Evolutionary conservation across 1,139 yeast species (phyloP), one percentile per base, ranked within the genome.

Genomic region (Yamadazyma diddensiae): DNA sequence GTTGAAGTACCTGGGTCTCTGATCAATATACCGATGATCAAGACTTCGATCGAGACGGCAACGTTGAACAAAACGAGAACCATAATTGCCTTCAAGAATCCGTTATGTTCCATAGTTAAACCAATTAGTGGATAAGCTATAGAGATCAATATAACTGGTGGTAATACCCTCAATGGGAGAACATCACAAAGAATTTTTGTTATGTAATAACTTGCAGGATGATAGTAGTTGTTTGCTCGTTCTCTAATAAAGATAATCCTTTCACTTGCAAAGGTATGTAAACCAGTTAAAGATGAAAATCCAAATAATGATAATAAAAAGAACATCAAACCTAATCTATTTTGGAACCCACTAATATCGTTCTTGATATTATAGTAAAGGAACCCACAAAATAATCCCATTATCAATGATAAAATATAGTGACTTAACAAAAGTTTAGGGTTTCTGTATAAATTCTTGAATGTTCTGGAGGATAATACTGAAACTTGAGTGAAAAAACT

Each of bases 341-440:
- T 92, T 56, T 92, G 98, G 67, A 92, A 92, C 0, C 98, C 98
- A 50, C 95, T 80, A 37, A 92, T 90, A 56, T 92, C 96, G 51
- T 88, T 83, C 27, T 80, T 68, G 15, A 90, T 79, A 49, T 87
- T 70, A 59, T 82, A 90, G 57, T 92, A 92, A 26, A 92, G 65
- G 34, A 78, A 77, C 0, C 97, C 97, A 59, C 95, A 82, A 57
- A 92, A 85, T 3, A 78, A 53, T 1, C 95, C 96, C 57, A 90
- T 77, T 12, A 80, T 51, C 6, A 86, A 59, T 0, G 96, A 82
- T 41, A 90, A 67, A 3, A 83, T 65, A 52, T 90, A 92, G 53
- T 92, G 95, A 1, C 94, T 84, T 42, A 87, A 57, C 33, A 92
- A 66, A 17, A 92, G 66, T 61, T 79, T 82, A 9, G 98, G 97